Base-by-base conservation (phyloP, 805 yeast genomes). In the Saccharomycopsis sp. region DNA sequence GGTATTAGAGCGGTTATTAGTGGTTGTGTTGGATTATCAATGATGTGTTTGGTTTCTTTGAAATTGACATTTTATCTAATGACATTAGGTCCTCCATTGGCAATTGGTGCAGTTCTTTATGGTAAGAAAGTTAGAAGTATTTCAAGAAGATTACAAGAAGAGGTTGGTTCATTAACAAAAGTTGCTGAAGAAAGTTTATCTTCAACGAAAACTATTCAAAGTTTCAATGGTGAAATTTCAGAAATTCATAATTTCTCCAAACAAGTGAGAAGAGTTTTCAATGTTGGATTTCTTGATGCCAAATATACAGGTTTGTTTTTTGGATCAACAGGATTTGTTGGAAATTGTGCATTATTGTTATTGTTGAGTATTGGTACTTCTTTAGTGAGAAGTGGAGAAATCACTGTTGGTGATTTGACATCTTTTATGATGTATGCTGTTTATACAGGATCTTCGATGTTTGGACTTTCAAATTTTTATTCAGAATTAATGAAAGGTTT, bases 401-500 rank as follows among this genome's bases (percentile, higher is more conserved):
- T 89, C 42, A 72, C 94, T 0, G 72, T 87, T 30, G 97, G 97
- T 39, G 96, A 88, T 52, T 67, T 89, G 33, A 80, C 95, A 4
- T 81, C 94, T 37, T 89, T 87, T 58, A 79, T 88, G 78, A 82
- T 89, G 92, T 89, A 89, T 61, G 92, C 96, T 0, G 85, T 85
- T 1, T 89, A 84, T 58, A 82, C 95, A 2, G 97, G 96, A 1
- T 69, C 86, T n/a, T 85, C 96, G 6, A 83, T 88, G 52, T 82
- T 83, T 59, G 95, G 96, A 0, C 57, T 89, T 15, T 89, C 95
- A 0, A 83, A 82, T 52, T 89, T 89, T 56, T 89, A 88, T 56
- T 77, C 94, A 2, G 97, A 89, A 58, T 64, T 89, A 44, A 89
- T 89, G 96, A 89, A 89, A 62, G 97, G 96, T 41, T 83, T 88